These are phyloP conservation scores for Nicotiana paniculata DNA, from an alignment of 257 asterid genomes.

Conservation along the genomic window DNA sequence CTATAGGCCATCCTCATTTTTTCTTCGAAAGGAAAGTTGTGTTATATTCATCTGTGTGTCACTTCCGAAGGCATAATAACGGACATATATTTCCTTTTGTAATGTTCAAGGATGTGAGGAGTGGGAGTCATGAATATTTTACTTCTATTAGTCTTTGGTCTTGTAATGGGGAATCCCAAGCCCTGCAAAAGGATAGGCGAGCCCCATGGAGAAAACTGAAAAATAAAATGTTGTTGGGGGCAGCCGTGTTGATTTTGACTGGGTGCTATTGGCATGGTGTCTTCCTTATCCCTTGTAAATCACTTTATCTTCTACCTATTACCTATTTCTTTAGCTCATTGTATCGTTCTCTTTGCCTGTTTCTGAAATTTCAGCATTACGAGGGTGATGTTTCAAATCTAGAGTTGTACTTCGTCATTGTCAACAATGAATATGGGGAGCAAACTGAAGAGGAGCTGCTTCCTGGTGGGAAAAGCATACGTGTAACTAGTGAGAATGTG, in stretches of 20 bases:
- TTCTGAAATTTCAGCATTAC: constrained; percentile 60
- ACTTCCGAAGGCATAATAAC: not conserved
- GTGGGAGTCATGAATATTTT: not conserved
- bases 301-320: not conserved
- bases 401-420: constrained; percentile 84
- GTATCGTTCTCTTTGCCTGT: constrained; percentile 1
- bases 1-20: not conserved
- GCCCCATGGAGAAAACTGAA: not conserved
- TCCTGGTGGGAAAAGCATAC: constrained; percentile 72
- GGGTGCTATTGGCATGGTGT: not conserved
- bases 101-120: not conserved
- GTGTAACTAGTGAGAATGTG: constrained; percentile 89
- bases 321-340: constrained; percentile 2
- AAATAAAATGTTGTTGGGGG: not conserved
- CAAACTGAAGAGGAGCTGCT: constrained; percentile 91
- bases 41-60: not conserved
- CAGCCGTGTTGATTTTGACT: not conserved
- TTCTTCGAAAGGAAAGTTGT: not conserved
- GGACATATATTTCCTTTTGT: not conserved
- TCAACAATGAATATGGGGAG: constrained; percentile 93
- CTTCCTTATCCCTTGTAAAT: not conserved
- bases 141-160: not conserved
- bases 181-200: not conserved
- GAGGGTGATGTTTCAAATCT: constrained; percentile 65
- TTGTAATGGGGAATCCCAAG: not conserved